A percentile compares a stretch with the other conserved stretches of the same genome.
Evolutionary conservation across 139 green algal species (phyloP).

Genomic region (Mychonastes homosphaera): DNA sequence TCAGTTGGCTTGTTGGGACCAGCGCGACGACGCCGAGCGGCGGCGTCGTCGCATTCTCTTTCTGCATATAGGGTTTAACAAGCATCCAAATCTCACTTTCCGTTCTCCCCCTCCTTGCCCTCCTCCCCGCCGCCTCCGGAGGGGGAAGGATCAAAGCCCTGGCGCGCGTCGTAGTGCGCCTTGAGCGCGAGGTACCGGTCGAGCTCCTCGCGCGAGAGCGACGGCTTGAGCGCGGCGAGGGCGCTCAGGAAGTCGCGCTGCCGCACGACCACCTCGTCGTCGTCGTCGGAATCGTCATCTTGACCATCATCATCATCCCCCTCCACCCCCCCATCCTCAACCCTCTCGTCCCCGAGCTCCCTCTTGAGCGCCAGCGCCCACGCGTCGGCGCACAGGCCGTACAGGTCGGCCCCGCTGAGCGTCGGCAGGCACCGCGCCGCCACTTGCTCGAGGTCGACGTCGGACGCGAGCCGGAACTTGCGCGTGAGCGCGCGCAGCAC

Average conservation of each 20-base stretch:
- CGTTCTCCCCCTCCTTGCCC: too few relatives aligned
- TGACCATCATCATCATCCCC: not conserved
- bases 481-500: constrained; percentile 76
- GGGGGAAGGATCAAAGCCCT: too few relatives aligned
- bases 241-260: constrained; percentile 57
- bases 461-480: constrained; percentile 62
- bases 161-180: constrained; percentile 51
- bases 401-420: constrained; percentile 87
- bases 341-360: constrained; percentile 8
- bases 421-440: constrained; percentile 38
- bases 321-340: not conserved
- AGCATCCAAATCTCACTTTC: too few relatives aligned
- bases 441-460: constrained; percentile 54
- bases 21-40: too few relatives aligned
- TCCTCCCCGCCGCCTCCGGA: too few relatives aligned
- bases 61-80: too few relatives aligned
- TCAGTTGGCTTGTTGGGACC: too few relatives aligned
- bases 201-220: constrained; percentile 67
- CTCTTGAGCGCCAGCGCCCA: constrained; percentile 73
- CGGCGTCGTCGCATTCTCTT: too few relatives aligned
- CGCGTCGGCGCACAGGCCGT: constrained; percentile 82
- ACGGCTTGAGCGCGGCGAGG: constrained; percentile 54
- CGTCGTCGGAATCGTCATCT: not conserved
- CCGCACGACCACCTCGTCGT: constrained; percentile 33
- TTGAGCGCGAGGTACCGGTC: constrained; percentile 59